Evolutionary conservation across 108 stramenopile species (phyloP), one percentile per base, ranked within the genome.

Genomic region (Epithemia pelagica): DNA sequence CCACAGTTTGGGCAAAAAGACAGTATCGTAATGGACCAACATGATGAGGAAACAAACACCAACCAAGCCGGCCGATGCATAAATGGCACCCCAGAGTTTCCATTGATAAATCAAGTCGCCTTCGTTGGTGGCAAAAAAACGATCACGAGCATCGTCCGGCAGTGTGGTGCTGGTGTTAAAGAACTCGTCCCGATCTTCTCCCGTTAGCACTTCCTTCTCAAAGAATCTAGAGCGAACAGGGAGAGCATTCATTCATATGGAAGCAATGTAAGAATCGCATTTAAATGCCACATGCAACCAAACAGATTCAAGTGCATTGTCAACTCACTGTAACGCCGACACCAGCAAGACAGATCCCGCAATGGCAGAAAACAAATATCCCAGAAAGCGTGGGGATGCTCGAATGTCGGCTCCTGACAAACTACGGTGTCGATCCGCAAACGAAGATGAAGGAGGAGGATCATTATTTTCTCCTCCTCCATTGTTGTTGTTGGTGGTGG

Each of bases 1-100:
- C 81, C 77, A 80, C 19, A 73, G 52, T 61, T 57, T 59, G 28
- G 82, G 79, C 59, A 80, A 75, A 58, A 64, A 68, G 7, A 84
- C 29, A 0, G 79, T 80, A 70, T 84, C 83, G 64, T 78, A 80
- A 64, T 84, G 83, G 20, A 66, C 77, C 32, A 80, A 32, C 25
- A 79, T 30, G 3, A 75, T 74, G 8, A 70, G n/a, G 29, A 78
- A 27, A 2, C 62, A 62, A 22, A 74, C 27, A 20, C 32, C 59
- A 0, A 69, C 64, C 28, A 73, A 74, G 0, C 61, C 24, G 7
- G 67, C 52, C 25, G 71, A 60, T 10, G 74, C 61, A 20, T 63
- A 62, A 23, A 81, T 64, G 65, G 72, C 64, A 32, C 69, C 74
- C 68, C 65, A 62, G 21, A 80, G 33, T 59, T 84, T 84, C 79